Conservation (phyloP, 164 flowering plant species). For the Vitis vinifera region DNA sequence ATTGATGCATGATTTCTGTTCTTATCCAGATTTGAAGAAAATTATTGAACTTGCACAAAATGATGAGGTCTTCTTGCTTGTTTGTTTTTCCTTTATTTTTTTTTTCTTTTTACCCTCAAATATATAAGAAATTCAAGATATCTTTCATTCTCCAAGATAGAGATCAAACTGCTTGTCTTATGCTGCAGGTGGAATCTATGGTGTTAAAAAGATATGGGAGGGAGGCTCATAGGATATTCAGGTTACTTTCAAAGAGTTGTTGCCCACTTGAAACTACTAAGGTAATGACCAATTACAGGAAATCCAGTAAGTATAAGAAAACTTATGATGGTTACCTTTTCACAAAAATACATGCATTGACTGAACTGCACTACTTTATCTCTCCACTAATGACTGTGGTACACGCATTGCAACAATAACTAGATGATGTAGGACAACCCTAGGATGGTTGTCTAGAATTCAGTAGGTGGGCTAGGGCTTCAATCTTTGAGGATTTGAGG, state of each 20-base stretch:
- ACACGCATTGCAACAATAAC: too few relatives aligned
- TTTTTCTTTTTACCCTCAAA: background rate
- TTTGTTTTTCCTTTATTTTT: background rate
- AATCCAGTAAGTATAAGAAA: too few relatives aligned
- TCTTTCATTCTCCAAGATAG: background rate
- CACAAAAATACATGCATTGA: too few relatives aligned
- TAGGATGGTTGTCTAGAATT: too few relatives aligned
- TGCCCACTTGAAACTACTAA: slow-evolving; percentile 56
- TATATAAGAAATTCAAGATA: background rate
- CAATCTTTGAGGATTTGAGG: too few relatives aligned
- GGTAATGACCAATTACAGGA: slow-evolving; percentile 35
- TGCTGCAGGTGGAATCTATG: slow-evolving; percentile 70
- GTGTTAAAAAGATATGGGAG: slow-evolving; percentile 74
- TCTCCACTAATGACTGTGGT: too few relatives aligned
- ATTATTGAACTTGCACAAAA: slow-evolving; percentile 64
- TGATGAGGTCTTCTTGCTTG: slow-evolving; percentile 55
- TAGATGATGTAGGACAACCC: too few relatives aligned
- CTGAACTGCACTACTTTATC: too few relatives aligned
- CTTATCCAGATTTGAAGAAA: slow-evolving; percentile 56
- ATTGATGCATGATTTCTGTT: background rate
- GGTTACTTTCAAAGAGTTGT: slow-evolving; percentile 48
- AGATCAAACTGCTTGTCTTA: background rate
- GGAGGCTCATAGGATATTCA: slow-evolving; percentile 72
- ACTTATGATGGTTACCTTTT: too few relatives aligned
- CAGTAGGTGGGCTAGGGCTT: too few relatives aligned